A percentile compares a stretch with the other conserved stretches of the same genome.
Evolutionary conservation across 441 rosid genomes (phyloP).

Genomic region (Kokia cookei): DNA sequence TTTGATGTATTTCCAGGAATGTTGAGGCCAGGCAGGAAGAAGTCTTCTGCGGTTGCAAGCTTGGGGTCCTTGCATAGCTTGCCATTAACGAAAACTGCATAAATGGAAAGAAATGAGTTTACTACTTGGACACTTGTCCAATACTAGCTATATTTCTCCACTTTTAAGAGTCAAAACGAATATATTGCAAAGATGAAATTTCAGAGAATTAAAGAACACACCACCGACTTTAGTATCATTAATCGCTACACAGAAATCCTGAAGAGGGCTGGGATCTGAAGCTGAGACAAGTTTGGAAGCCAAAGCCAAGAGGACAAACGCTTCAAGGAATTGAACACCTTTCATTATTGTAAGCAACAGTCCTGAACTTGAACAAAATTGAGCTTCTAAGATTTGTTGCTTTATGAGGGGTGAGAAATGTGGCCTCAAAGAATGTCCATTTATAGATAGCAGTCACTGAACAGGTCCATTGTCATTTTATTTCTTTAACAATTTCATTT

Average conservation of each 20-base stretch:
- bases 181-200: neutral
- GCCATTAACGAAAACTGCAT: neutral
- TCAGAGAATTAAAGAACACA: neutral
- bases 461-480: too few species aligned
- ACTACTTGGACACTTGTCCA: too few species aligned
- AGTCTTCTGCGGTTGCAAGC: neutral
- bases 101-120: neutral
- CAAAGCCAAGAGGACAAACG: conserved; percentile 9
- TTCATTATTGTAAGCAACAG: conserved; percentile 6
- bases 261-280: conserved; percentile 29
- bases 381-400: neutral
- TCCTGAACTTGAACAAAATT: neutral
- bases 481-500: too few species aligned
- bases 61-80: neutral
- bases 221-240: conserved; percentile 7
- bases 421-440: too few species aligned
- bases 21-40: neutral
- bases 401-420: too few species aligned
- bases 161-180: neutral
- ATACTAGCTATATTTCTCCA: too few species aligned
- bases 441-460: too few species aligned
- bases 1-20: neutral
- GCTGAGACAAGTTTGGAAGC: conserved; percentile 13
- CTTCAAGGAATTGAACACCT: conserved; percentile 1
- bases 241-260: conserved; percentile 29